phyloP scores from a whole-genome alignment of 129 eudicot genomes.

The Flaveria brownii region DNA sequence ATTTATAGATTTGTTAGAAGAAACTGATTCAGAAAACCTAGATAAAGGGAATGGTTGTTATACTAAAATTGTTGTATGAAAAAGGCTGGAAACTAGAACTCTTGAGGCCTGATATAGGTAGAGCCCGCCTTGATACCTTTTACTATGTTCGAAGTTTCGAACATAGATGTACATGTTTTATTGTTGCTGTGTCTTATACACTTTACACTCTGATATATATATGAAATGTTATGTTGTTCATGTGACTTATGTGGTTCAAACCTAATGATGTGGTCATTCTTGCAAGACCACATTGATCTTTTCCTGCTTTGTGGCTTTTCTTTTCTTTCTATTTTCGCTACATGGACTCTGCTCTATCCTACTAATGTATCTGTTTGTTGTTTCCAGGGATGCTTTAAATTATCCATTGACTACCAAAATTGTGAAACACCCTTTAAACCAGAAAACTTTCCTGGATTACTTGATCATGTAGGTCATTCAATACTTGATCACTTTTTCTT shows the following conservation, averaged over 20 bases:
- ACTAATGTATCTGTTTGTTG: constrained; percentile 1
- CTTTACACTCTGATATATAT: not conserved
- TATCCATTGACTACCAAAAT: constrained; percentile 43
- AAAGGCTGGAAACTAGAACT: no score
- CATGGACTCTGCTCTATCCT: not conserved
- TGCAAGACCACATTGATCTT: not conserved
- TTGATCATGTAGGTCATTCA: constrained; percentile 52
- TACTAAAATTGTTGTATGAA: no score
- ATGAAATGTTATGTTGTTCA: not conserved
- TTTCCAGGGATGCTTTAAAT: constrained; percentile 64
- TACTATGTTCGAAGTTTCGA: no score
- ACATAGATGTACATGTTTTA: not conserved
- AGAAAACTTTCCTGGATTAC: constrained; percentile 39
- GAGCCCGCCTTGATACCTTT: no score
- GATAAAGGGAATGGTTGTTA: no score
- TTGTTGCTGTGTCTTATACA: not conserved
- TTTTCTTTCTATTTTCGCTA: not conserved
- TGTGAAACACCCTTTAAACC: constrained; percentile 43
- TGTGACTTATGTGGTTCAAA: not conserved
- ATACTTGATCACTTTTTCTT: constrained; percentile 60
- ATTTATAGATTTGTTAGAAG: no score
- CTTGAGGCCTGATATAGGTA: no score
- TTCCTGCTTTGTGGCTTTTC: not conserved
- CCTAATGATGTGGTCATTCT: not conserved
- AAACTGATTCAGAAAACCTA: no score